Conservation (phyloP, 306 rosid genomes). For the apple (Malus domestica) region ASM211411v1 NC_041797.1:18122001-18122500, state of each 20-base stretch:
- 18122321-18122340: neutral
- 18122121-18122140: constrained; percentile 31
- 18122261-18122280: constrained; percentile 34
- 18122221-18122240: constrained; percentile 56
- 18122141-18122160: constrained; percentile 48
- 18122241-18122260: constrained; percentile 50
- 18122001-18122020: neutral
- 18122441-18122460: neutral
- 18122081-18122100: constrained; percentile 35
- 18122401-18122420: constrained; percentile 23
- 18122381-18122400: constrained; percentile 50
- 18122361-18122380: constrained; percentile 53
- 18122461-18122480: neutral
- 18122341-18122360: constrained; percentile 29
- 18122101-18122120: constrained; percentile 41
- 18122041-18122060: neutral
- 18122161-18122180: constrained; percentile 56
- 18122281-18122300: neutral
- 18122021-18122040: neutral
- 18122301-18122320: neutral
- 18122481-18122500: neutral
- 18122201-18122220: constrained; percentile 59
- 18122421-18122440: constrained; percentile 12
- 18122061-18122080: neutral
- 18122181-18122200: constrained; percentile 37